Evolutionary conservation across 2,329 filamentous ascomycete species (phyloP), one percentile per base, ranked within the genome.

Genomic region (Venturia aucupariae): DNA sequence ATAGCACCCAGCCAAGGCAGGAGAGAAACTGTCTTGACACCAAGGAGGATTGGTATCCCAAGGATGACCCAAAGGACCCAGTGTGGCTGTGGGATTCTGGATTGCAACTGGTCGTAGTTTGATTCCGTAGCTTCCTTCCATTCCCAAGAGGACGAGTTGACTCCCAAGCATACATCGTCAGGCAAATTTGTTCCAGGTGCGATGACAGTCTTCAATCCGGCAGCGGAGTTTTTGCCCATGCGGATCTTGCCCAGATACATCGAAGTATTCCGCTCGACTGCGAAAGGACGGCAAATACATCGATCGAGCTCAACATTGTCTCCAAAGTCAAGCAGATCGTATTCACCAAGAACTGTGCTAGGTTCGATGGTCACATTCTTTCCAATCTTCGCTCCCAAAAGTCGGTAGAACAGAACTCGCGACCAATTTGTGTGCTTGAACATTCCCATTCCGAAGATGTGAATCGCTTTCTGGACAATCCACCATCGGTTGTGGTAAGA

Each of bases 111-210:
- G 51, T 81, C 76, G 17, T 80, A 78, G 71, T 82, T 81, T 6
- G 73, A 70, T 67, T 83, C 80, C 13, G 75, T 73, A 1, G 77
- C 77, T 66, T 81, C 80, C 27, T 76, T 70, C 30, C 79, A 71
- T 68, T 85, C 83, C 80, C 82, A 84, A 68, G 81, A 84, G 0
- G 82, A 84, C 0, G 82, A 83, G 70, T 84, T 84, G 8, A 80
- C 77, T 0, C 83, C 82, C 32, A 85, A 79, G 71, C 80, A 84
- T 2, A 78, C 78, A 65, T 79, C 74, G 5, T 78, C 75, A 0
- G 81, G 80, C 1, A 85, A 67, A 6, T 67, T 71, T 0, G 81
- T 77, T 0, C 82, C 82, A 1, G 83, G 77, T 0, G 82, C 80
- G 2, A 85, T 71, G 55, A 82, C 77, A 0, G 81, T 80, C 3